Evolutionary conservation across 805 yeast species (phyloP), one percentile per base, ranked within the genome.

Genomic region (Candida wancherniae): DNA sequence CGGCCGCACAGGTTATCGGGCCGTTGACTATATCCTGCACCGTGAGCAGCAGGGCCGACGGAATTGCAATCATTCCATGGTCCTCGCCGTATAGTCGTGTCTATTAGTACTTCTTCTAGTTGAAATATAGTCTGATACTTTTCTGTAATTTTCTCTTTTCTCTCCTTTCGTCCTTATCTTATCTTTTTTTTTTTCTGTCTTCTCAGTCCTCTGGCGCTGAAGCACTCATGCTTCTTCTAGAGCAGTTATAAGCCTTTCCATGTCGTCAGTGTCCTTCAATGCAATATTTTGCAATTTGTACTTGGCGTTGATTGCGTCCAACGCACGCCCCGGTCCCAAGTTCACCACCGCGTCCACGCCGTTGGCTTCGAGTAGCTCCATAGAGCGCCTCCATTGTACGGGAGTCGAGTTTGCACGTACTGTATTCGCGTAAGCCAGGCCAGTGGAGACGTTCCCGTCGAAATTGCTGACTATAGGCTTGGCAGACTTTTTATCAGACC

Each of bases 401-500:
- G 75, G 71, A n/a, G 44, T 44, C 11, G 65, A 58, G 40, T 62
- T 67, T n/a, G 57, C 62, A 5, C 41, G 35, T n/a, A 69, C 53
- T 9, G 69, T 60, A 13, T 59, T 54, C 9, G 37, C 44, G 5
- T 63, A 29, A 3, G 61, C 51, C 11, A 41, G 45, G n/a, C 44
- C 52, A 3, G 21, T 20, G 1, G 53, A 37, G 2, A 55, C 26
- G 15, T 36, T 25, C 1, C 64, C 73, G 3, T 53, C 48, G 3
- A 64, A 27, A 28, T 70, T 70, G 11, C 65, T 49, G 1, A 69
- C 43, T 5, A 70, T 51, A 7, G 74, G 68, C 7, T 35, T 35
- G 3, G 35, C 26, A 15, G 38, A 23, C 8, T 7, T 16, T 17
- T 23, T 12, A 4, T 20, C 13, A 9, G n/a, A 21, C 10, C 28